Evolutionary conservation across 177 flowering plant species (phyloP).

Genomic region (Vitis hybrid): DNA sequence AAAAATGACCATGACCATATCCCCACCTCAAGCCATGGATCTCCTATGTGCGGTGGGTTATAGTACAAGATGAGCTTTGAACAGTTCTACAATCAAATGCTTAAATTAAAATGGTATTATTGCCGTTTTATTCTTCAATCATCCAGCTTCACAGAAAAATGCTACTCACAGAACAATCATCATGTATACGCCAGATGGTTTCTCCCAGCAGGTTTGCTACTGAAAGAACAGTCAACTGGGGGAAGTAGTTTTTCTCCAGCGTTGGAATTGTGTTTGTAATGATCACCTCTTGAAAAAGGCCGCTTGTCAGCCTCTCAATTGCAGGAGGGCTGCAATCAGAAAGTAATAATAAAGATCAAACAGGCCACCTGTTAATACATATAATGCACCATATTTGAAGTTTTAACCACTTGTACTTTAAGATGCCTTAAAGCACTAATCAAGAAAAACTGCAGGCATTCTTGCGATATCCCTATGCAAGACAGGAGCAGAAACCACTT

Average conservation of each 20-base stretch:
- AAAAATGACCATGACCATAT: too few species aligned
- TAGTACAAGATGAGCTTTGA: too few species aligned
- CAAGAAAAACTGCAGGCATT: too few species aligned
- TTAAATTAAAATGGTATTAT: neutral
- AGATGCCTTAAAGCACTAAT: too few species aligned
- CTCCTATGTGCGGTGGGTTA: too few species aligned
- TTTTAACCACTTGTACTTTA: too few species aligned
- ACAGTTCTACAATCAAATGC: too few species aligned
- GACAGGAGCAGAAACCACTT: too few species aligned
- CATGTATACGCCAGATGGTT: slow-evolving; percentile 75
- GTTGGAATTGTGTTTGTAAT: slow-evolving; percentile 65
- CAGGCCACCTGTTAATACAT: neutral
- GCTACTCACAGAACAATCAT: slow-evolving; percentile 71
- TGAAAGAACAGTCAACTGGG: slow-evolving; percentile 64
- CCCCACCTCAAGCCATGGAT: too few species aligned
- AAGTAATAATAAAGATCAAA: neutral
- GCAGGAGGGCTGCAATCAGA: slow-evolving; percentile 64
- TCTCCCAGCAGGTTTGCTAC: slow-evolving; percentile 73
- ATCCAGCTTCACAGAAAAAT: slow-evolving; percentile 38
- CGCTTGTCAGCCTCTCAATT: slow-evolving; percentile 63
- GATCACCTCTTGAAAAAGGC: slow-evolving; percentile 75
- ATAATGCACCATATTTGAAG: too few species aligned
- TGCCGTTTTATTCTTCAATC: neutral
- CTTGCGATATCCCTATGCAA: too few species aligned
- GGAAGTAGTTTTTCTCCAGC: slow-evolving; percentile 59